These are phyloP conservation scores for Irpex rosettiformis DNA, from an alignment of 1,284 basidiomycete genomes.

Conservation along the genomic window DNA sequence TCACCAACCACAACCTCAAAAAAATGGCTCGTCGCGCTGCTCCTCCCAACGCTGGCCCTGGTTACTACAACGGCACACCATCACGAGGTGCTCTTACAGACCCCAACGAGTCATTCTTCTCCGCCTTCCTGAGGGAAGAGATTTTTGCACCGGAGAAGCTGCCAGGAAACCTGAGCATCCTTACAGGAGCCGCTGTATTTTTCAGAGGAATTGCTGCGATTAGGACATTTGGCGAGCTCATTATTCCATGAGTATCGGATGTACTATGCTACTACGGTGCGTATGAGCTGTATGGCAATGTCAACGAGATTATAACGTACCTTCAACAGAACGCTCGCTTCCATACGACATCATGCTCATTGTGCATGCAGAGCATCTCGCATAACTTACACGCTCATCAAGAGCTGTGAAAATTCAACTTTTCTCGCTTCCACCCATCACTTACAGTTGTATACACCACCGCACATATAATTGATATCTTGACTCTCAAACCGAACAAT, in stretches of 20 bases:
- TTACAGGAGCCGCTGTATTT: slow-evolving; percentile 62
- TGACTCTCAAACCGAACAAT: neutral
- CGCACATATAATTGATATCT: neutral
- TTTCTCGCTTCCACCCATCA: neutral
- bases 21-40: slow-evolving; percentile 68
- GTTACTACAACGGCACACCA: slow-evolving; percentile 46
- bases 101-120: slow-evolving; percentile 57
- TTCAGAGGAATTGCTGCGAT: slow-evolving; percentile 60
- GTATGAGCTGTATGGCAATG: neutral
- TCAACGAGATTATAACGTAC: neutral
- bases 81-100: slow-evolving; percentile 36
- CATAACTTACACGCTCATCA: neutral
- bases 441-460: neutral
- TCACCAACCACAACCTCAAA: neutral
- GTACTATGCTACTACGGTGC: slow-evolving; percentile 34
- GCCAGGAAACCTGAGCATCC: slow-evolving; percentile 65
- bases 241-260: slow-evolving; percentile 47
- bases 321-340: neutral
- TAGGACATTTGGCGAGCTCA: slow-evolving; percentile 70
- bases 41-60: slow-evolving; percentile 49
- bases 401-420: no score
- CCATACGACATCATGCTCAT: neutral
- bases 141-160: slow-evolving; percentile 69
- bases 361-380: neutral
- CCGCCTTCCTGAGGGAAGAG: slow-evolving; percentile 61